Evolutionary conservation across 306 rosid genomes (phyloP), one percentile per base, ranked within the genome.

Genomic region (Rosa lucieae): DNA sequence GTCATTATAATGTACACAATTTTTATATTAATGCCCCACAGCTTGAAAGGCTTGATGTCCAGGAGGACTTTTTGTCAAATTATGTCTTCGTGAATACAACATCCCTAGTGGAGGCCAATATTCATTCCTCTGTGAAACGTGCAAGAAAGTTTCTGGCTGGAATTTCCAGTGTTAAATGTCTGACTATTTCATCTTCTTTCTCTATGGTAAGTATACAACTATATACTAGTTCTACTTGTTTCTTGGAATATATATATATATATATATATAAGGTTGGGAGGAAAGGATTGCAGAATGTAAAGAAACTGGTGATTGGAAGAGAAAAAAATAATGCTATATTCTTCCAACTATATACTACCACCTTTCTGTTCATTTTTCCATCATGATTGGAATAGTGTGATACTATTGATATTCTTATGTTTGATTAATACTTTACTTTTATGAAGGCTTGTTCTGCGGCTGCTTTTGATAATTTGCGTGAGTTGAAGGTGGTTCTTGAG

Each of bases 31-130:
- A 65, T 65, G 43, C 69, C 18, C 69, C 44, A 35, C 32, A 63
- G 69, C 69, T 63, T 63, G 69, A 63, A 35, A 65, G 3, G 69
- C 69, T 65, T 65, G 44, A 65, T 65, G 69, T 65, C 11, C 2
- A 35, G 1, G 69, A 65, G 10, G 21, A 14, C 35, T 10, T 5
- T 7, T 65, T 32, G 69, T 35, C 69, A 29, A 17, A 62, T 23
- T 62, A 29, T 65, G 35, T 10, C 42, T 65, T 65, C 0, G 44
- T 23, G 69, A 65, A 32, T 32, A 14, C 44, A 65, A 35, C 2
- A 32, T 65, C 69, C 18, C 69, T 65, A 14, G 69, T 65, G 1
- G 40, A 65, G 35, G 69, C 44, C 10, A 13, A 35, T 65, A n/a
- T 65, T 13, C 17, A 13, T 67, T 8, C 47, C 48, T 14, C 2